Evolutionary conservation across 495 filamentous ascomycete genomes (phyloP).

Genomic region (Pseudoneurospora amorphoporcata): DNA sequence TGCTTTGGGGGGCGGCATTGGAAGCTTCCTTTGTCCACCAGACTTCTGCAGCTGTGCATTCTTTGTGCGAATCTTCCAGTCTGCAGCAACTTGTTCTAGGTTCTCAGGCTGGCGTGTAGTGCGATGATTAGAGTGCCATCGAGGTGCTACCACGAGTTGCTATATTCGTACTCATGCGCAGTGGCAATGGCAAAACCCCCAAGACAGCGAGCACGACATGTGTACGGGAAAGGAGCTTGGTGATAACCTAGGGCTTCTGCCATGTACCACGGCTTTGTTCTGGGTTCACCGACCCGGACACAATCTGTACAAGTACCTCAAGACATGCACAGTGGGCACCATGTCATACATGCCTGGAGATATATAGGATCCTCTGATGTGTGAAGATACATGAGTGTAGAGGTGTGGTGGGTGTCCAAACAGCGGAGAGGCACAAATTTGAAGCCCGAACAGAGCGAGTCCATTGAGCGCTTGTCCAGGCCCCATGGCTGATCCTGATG

Average conservation of each 20-base stretch:
- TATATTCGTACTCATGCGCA: background rate
- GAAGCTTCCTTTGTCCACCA: background rate
- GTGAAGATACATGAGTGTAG: background rate
- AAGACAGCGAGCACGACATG: background rate
- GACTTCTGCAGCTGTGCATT: background rate
- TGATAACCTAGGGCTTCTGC: background rate
- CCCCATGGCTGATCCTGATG: slow-evolving; percentile 10
- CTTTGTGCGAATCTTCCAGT: background rate
- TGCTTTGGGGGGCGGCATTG: background rate
- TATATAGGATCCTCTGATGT: background rate
- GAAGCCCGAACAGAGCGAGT: background rate
- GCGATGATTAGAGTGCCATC: background rate
- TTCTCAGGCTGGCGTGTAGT: background rate
- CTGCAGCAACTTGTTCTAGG: background rate
- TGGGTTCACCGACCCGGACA: background rate
- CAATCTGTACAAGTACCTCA: background rate
- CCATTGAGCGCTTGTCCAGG: background rate
- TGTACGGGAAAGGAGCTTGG: background rate
- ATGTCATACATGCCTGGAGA: background rate
- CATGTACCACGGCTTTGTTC: background rate
- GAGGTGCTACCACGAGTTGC: background rate
- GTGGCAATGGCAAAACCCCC: background rate
- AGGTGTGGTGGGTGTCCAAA: background rate
- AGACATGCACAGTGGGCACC: background rate
- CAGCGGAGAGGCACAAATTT: background rate